These are phyloP conservation scores for Naganishia antarctica DNA, from an alignment of 768 basidiomycete species.

Conservation along the genomic window DNA sequence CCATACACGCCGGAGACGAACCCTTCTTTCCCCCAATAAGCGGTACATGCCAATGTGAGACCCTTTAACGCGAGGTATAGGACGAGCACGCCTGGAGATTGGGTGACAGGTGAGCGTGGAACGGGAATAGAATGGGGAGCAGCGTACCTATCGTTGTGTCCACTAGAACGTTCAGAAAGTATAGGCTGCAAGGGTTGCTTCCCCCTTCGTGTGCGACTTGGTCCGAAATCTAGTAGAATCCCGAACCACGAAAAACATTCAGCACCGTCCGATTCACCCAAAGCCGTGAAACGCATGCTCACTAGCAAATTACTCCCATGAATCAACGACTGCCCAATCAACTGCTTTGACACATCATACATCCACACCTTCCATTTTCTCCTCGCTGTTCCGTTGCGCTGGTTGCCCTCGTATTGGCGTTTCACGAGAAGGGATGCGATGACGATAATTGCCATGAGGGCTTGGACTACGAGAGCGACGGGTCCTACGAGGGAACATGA, in stretches of 20 bases:
- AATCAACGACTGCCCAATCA: constrained; percentile 57
- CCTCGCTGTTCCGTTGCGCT: constrained; percentile 55
- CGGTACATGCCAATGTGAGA: constrained; percentile 61
- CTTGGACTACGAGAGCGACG: constrained; percentile 45
- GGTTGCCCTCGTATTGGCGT: constrained; percentile 64
- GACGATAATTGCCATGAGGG: constrained; percentile 75
- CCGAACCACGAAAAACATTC: no score
- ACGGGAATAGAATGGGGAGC: background rate
- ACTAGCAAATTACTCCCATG: constrained; percentile 43
- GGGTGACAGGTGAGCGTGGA: background rate
- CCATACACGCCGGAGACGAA: constrained; percentile 87
- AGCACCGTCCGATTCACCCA: background rate
- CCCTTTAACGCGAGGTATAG: constrained; percentile 69
- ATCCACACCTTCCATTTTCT: constrained; percentile 92
- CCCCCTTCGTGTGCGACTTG: constrained; percentile 65
- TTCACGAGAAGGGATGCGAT: constrained; percentile 80
- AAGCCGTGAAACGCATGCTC: constrained; percentile 16
- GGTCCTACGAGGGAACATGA: constrained; percentile 43
- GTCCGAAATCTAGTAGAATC: constrained; percentile 70
- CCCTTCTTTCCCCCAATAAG: constrained; percentile 49
- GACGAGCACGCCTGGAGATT: constrained; percentile 75
- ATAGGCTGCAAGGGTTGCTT: constrained; percentile 71
- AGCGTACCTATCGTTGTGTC: constrained; percentile 82
- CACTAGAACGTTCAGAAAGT: constrained; percentile 86
- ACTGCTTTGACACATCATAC: constrained; percentile 90